Conservation (phyloP, 2,329 filamentous ascomycete species). For the Rhinocladiella mackenziei region DNA sequence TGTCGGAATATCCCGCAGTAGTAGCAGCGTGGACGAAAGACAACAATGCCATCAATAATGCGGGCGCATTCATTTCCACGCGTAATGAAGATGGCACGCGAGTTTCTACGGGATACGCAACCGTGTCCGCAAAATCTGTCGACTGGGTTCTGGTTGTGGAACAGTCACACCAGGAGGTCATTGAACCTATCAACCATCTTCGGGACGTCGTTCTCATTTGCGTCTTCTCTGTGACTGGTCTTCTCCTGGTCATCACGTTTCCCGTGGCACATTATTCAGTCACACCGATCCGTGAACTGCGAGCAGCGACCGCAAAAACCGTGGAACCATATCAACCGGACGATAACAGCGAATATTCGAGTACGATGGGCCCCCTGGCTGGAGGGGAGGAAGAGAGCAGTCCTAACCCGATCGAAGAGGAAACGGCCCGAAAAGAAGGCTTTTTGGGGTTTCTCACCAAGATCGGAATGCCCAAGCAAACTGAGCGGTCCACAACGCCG, state of each 20-base stretch:
- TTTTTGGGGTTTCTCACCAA: constrained; percentile 22
- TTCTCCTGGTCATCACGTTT: constrained; percentile 67
- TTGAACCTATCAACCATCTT: constrained; percentile 68
- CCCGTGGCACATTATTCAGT: constrained; percentile 80
- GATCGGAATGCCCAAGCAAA: constrained; percentile 16
- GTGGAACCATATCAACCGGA: constrained; percentile 52
- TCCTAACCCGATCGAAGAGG: constrained; percentile 42
- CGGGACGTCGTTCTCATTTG: constrained; percentile 76
- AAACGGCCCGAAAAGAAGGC: constrained; percentile 38
- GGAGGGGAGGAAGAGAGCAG: constrained; percentile 46
- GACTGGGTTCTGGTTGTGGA: constrained; percentile 83
- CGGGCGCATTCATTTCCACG: constrained; percentile 64
- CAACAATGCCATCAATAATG: constrained; percentile 57
- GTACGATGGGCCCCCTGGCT: constrained; percentile 29
- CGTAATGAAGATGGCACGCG: constrained; percentile 65
- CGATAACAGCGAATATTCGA: constrained; percentile 40
- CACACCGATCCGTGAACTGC: constrained; percentile 71
- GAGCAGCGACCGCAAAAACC: constrained; percentile 69
- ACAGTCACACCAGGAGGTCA: constrained; percentile 69
- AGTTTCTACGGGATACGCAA: constrained; percentile 78
- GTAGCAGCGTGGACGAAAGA: constrained; percentile 55
- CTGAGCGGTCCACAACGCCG: constrained; percentile 17
- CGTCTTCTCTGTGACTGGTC: constrained; percentile 75
- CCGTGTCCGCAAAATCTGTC: constrained; percentile 63
- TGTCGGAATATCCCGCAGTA: constrained; percentile 61